Conservation (phyloP, 2,329 filamentous ascomycete genomes). For the Neofusicoccum ribis region DNA sequence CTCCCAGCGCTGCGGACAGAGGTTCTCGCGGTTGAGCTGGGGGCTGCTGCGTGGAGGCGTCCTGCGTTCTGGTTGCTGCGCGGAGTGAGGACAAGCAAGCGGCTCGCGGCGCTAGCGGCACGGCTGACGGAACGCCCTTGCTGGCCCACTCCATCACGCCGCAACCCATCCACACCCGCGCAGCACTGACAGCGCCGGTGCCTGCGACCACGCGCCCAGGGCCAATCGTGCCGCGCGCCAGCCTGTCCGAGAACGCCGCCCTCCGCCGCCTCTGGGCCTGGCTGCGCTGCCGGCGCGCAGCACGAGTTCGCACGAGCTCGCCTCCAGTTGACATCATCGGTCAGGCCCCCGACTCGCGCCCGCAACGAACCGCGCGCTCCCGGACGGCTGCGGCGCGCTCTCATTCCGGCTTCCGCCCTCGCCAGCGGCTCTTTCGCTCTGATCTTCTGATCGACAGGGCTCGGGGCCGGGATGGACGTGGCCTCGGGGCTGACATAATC, state of each 20-base stretch:
- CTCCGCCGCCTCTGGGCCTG: background rate
- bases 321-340: background rate
- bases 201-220: background rate
- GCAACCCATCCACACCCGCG: background rate
- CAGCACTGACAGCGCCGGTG: background rate
- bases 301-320: background rate
- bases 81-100: background rate
- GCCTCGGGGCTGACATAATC: conserved; percentile 10
- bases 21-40: no score
- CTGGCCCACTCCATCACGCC: background rate
- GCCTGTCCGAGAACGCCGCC: background rate
- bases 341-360: background rate
- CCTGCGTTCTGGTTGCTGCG: no score
- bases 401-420: no score
- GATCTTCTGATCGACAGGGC: conserved; percentile 20
- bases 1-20: background rate
- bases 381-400: background rate
- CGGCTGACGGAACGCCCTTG: conserved; percentile 11
- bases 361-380: conserved; percentile 1
- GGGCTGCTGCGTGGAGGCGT: no score
- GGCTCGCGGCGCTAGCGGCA: conserved; percentile 14
- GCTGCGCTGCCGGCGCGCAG: no score
- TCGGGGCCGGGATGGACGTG: background rate
- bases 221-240: background rate
- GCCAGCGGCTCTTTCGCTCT: background rate